These are phyloP conservation scores for Lagerstroemia speciosa DNA, from an alignment of 345 rosid species.

Conservation along the genomic window DNA sequence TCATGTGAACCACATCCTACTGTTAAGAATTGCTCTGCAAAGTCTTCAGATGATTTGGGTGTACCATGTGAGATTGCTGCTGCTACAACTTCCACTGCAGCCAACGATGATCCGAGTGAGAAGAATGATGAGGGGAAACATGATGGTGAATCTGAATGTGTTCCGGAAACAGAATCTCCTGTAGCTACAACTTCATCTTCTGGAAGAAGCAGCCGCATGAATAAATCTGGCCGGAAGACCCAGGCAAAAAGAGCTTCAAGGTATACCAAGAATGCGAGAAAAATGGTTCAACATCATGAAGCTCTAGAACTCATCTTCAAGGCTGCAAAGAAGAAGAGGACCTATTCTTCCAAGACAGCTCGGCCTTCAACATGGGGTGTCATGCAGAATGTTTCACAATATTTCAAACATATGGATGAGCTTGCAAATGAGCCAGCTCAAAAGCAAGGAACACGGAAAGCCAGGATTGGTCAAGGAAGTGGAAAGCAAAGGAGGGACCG, in stretches of 20 bases:
- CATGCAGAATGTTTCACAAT: constrained; percentile 34
- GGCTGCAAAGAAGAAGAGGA: constrained; percentile 60
- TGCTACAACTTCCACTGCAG: constrained; percentile 19
- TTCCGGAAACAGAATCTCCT: constrained; percentile 28
- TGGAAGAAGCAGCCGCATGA: constrained; percentile 27
- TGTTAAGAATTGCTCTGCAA: constrained; percentile 24
- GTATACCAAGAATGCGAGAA: constrained; percentile 29
- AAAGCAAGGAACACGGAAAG: constrained; percentile 27
- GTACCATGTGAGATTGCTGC: constrained; percentile 16
- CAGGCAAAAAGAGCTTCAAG: constrained; percentile 31
- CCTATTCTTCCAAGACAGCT: constrained; percentile 46
- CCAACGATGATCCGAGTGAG: constrained; percentile 19
- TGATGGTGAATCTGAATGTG: constrained; percentile 26
- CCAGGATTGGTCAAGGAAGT: constrained; percentile 23
- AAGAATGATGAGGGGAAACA: constrained; percentile 30
- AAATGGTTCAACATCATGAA: constrained; percentile 23
- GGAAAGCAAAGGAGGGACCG: constrained; percentile 24
- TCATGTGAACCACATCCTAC: constrained; percentile 13
- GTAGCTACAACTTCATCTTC: constrained; percentile 25
- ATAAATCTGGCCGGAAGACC: constrained; percentile 35
- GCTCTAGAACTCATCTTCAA: constrained; percentile 27
- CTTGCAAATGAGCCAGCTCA: constrained; percentile 26
- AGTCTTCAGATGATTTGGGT: constrained; percentile 22
- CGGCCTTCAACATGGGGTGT: constrained; percentile 77
- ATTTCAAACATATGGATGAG: constrained; percentile 30